Evolutionary conservation across 2,329 filamentous ascomycete genomes (phyloP).

Genomic region (Didymella keratinophila): DNA sequence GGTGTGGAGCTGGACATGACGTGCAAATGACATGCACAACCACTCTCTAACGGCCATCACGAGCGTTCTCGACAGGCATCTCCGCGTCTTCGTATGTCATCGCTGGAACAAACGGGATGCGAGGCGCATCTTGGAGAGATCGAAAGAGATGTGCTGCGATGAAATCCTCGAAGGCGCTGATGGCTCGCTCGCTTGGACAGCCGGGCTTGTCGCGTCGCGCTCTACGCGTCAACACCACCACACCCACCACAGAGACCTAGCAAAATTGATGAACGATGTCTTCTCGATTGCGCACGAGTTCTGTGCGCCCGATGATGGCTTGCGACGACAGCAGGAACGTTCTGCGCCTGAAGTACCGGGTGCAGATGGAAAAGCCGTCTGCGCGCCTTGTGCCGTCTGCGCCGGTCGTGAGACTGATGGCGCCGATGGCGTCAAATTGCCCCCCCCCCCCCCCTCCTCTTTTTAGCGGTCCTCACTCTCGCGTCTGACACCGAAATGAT

Average conservation of each 20-base stretch:
- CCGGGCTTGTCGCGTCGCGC: slow-evolving; percentile 4
- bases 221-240: slow-evolving; percentile 5
- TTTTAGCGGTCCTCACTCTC: no score
- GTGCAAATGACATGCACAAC: slow-evolving; percentile 15
- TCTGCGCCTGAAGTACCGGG: not conserved
- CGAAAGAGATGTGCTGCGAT: not conserved
- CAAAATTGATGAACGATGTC: not conserved
- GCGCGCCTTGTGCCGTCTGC: not conserved
- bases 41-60: not conserved
- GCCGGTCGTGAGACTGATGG: slow-evolving; percentile 2
- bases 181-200: not conserved
- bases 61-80: not conserved
- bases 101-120: not conserved
- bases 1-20: slow-evolving; percentile 9
- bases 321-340: not conserved
- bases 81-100: not conserved
- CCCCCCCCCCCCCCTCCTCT: no score
- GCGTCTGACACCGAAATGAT: no score
- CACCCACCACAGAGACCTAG: not conserved
- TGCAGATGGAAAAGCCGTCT: not conserved
- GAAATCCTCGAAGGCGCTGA: not conserved
- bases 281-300: not conserved
- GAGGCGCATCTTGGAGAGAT: not conserved
- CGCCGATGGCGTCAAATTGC: slow-evolving; percentile 11
- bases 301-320: not conserved